Base-by-base conservation (phyloP, 78 protist genomes). In the Planoprotostelium fungivorum region DNA sequence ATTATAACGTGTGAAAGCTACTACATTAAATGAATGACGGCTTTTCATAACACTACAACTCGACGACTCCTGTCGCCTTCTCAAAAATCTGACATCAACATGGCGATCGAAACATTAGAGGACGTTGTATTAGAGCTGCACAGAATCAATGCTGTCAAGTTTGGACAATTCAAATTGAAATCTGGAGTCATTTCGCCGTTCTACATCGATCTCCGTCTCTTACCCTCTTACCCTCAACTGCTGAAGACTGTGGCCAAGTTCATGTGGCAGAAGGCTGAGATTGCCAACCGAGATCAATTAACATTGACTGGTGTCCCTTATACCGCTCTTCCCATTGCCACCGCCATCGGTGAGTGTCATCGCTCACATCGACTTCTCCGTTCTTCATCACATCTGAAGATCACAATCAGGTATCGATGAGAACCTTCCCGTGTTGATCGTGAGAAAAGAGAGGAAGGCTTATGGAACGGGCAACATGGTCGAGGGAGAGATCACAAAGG, bases 301-400 rank as follows among this genome's bases (percentile, higher is more conserved):
- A 0, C 1, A 38, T 34, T 91, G 37, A 92, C 95, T 86, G 98
- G 98, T 86, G 96, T 96, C 35, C 98, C 98, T 0, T 96, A 95
- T 89, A 93, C 97, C 1, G 98, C 97, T 0, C 87, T 96, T 0
- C 96, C 98, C n/a, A 89, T 95, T 39, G 98, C 98, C 34, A 96
- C 98, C 1, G 93, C 90, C 10, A 92, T 96, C 90, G 73, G 73
- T 51, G 5, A 16, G 73, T 51, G 16, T 25, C 16, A 5, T 51
- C 87, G 90, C 84, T 0, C 31, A 1, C 73, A 51, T 51, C 73
- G 31, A 51, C 16, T 51, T 16, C 73, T 25, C 5, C 73, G 5
- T 5, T 25, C 16, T 5, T 51, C 73, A 25, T 51, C 5, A 51
- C 16, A 5, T 25, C 73, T 51, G 73, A 51, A n/a, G n/a, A n/a